Conservation (phyloP, 257 asterid genomes). For the Anisodus tanguticus region DNA sequence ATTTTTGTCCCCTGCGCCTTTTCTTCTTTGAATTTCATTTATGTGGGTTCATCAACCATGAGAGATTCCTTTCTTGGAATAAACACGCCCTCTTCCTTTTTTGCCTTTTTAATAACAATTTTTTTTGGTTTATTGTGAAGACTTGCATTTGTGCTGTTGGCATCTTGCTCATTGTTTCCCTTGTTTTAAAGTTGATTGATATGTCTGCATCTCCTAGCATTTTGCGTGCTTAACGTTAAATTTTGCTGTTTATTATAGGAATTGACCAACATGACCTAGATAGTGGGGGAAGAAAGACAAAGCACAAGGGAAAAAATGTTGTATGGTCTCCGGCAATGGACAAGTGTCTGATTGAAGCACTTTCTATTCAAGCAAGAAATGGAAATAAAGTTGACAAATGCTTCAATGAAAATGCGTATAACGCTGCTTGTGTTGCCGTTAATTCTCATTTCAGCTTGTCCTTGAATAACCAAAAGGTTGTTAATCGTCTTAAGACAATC, state of each 20-base stretch:
- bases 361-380: conserved; percentile 27
- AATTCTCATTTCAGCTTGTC: conserved; percentile 23
- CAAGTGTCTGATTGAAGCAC: conserved; percentile 29
- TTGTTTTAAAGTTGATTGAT: conserved; percentile 23
- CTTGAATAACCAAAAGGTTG: conserved; percentile 27
- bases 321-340: conserved; percentile 31
- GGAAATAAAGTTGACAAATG: conserved; percentile 31
- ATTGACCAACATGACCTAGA: background rate
- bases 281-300: conserved; percentile 20
- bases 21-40: background rate
- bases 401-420: conserved; percentile 30
- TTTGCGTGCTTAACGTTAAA: background rate
- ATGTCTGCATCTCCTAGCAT: conserved; percentile 15
- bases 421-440: conserved; percentile 26
- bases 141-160: background rate
- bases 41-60: background rate
- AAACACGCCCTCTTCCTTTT: background rate
- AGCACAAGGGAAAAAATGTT: conserved; percentile 31
- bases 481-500: conserved; percentile 30
- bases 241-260: conserved; percentile 11
- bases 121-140: background rate
- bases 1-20: background rate
- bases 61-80: conserved; percentile 1
- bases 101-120: background rate
- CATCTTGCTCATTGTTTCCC: background rate